Percentiles rank a stretch among this genome's conserved stretches.
phyloP scores from a whole-genome alignment of 164 flowering plant genomes.

The Kalanchoe fedtschenkoi region DNA sequence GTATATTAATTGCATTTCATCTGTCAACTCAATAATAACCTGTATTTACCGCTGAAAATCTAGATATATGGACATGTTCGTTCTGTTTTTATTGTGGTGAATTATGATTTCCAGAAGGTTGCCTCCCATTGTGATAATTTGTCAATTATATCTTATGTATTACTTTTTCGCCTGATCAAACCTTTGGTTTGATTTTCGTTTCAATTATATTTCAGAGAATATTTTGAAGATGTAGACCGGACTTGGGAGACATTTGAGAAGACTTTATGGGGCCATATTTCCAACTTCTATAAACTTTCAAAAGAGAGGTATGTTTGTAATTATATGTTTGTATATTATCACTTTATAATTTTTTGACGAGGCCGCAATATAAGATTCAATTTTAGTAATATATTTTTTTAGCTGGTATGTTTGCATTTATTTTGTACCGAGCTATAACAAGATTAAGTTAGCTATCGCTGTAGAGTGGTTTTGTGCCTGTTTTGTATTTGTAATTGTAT shows the following conservation, averaged over 20 bases:
- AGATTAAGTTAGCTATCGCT: too few species aligned
- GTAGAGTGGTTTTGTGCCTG: too few species aligned
- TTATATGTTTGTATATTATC: not conserved
- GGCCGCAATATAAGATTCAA: not conserved
- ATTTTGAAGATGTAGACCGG: constrained; percentile 96
- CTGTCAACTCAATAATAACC: not conserved
- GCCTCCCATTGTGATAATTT: not conserved
- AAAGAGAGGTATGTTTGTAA: constrained; percentile 74
- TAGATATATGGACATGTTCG: too few species aligned
- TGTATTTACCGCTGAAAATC: not conserved
- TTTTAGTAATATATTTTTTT: not conserved
- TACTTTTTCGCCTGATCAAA: not conserved
- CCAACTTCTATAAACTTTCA: constrained; percentile 75
- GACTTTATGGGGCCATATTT: constrained; percentile 82
- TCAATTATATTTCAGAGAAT: constrained; percentile 40
- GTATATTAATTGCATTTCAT: constrained; percentile 20
- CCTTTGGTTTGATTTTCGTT: not conserved
- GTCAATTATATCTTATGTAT: not conserved
- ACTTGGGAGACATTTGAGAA: constrained; percentile 98
- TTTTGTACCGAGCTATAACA: too few species aligned
- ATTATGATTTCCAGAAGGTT: not conserved
- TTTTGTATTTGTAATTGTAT: too few species aligned
- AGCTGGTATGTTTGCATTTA: not conserved
- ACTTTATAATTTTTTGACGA: not conserved
- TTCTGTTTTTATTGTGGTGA: not conserved